A percentile compares a stretch with the other conserved stretches of the same genome.
phyloP scores from a whole-genome alignment of 139 green algal species.

The Zygnema cylindricum region DNA sequence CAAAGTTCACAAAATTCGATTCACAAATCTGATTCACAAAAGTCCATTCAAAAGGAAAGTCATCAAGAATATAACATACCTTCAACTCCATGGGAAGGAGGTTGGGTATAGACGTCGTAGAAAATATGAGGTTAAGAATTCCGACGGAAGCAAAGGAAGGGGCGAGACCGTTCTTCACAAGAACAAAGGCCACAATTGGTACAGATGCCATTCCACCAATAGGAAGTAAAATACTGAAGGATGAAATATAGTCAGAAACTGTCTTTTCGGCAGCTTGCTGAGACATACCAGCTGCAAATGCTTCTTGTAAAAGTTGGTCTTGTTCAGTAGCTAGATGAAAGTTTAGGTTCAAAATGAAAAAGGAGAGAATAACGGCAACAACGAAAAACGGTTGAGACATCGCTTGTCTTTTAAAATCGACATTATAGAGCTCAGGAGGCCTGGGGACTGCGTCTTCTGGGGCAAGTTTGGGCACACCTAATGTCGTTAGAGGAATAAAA shows the following conservation, averaged over 20 bases:
- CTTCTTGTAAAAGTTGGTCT: conserved; percentile 5
- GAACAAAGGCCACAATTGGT: background rate
- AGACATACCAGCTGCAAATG: background rate
- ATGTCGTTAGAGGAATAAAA: too few relatives aligned
- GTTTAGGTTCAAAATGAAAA: background rate
- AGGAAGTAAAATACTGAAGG: conserved; percentile 7
- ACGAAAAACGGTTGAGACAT: background rate
- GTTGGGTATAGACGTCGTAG: background rate
- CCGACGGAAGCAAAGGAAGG: background rate
- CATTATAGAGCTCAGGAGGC: conserved; percentile 7
- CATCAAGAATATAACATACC: background rate
- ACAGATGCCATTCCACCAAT: background rate
- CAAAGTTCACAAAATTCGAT: too few relatives aligned
- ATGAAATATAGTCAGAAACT: background rate
- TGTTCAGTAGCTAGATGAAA: background rate
- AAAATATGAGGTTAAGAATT: background rate
- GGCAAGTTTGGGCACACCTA: too few relatives aligned
- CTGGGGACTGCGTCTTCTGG: background rate
- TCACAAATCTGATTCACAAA: too few relatives aligned
- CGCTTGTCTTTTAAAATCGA: background rate
- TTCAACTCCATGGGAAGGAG: background rate
- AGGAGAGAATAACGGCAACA: background rate
- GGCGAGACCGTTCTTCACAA: background rate
- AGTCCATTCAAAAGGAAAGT: background rate
- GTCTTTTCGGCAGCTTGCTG: background rate